Conservation (phyloP, 2,329 filamentous ascomycete genomes). For the Aciculosporium take region DNA sequence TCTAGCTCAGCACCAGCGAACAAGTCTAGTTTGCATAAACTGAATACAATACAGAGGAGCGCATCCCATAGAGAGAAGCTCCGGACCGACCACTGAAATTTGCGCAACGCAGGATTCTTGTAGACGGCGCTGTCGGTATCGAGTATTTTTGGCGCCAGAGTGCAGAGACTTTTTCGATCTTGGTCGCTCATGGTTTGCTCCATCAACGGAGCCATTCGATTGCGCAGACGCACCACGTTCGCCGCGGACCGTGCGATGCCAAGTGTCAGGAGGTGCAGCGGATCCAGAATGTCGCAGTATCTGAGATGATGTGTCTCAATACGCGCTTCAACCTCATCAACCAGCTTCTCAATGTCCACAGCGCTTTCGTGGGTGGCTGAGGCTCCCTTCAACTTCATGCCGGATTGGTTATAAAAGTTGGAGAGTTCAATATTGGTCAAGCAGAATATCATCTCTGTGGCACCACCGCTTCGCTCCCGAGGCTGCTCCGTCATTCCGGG, state of each 20-base stretch:
- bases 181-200: constrained; percentile 13
- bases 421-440: constrained; percentile 12
- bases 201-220: constrained; percentile 10
- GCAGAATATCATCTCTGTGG: constrained; percentile 24
- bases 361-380: constrained; percentile 7
- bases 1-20: constrained; percentile 9
- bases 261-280: constrained; percentile 21
- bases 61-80: constrained; percentile 23
- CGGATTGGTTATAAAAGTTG: constrained; percentile 4
- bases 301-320: constrained; percentile 28
- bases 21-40: constrained; percentile 11
- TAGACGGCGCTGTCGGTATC: constrained; percentile 20
- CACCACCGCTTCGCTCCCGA: constrained; percentile 11
- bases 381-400: constrained; percentile 1
- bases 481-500: constrained; percentile 21
- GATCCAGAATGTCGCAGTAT: constrained; percentile 28
- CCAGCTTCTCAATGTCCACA: constrained; percentile 18
- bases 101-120: constrained; percentile 11
- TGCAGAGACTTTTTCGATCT: constrained; percentile 13
- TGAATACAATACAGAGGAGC: constrained; percentile 17
- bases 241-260: constrained; percentile 15
- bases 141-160: constrained; percentile 22
- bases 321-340: constrained; percentile 25
- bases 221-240: constrained; percentile 13
- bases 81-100: constrained; percentile 18